A percentile compares a stretch with the other conserved stretches of the same genome.
Evolutionary conservation across 768 basidiomycete species (phyloP).

Genomic region (Tylopilus sp.): DNA sequence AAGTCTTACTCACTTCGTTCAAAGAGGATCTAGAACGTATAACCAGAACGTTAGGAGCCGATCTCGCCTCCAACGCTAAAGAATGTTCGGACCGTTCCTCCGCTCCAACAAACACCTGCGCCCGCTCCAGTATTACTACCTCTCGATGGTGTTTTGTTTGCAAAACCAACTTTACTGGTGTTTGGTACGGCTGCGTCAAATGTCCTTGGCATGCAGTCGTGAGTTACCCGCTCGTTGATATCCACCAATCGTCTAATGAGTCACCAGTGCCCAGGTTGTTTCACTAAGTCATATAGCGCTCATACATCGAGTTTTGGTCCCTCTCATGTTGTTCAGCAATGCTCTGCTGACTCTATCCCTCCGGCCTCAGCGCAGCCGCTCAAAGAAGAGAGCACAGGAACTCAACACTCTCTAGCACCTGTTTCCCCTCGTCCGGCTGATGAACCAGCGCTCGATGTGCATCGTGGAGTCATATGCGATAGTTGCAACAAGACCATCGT

Average conservation of each 20-base stretch:
- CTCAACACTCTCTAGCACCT: neutral
- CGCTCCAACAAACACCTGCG: neutral
- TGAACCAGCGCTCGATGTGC: conserved; percentile 32
- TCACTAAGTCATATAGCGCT: conserved; percentile 23
- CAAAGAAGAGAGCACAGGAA: neutral
- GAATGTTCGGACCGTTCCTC: neutral
- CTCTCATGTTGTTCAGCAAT: conserved; percentile 26
- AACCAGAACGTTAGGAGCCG: conserved; percentile 32
- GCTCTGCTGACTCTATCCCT: neutral
- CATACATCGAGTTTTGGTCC: conserved; percentile 33
- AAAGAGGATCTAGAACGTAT: conserved; percentile 50
- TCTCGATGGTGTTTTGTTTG: conserved; percentile 31
- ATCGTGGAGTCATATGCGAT: conserved; percentile 65
- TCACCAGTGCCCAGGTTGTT: conserved; percentile 26
- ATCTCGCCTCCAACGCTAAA: neutral
- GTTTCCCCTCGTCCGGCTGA: neutral
- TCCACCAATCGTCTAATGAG: neutral
- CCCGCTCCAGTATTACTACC: neutral
- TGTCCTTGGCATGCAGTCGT: conserved; percentile 32
- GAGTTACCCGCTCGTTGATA: conserved; percentile 7
- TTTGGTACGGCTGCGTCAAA: conserved; percentile 32
- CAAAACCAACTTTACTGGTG: conserved; percentile 21
- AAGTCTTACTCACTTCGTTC: conserved; percentile 46
- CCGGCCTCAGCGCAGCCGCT: neutral
- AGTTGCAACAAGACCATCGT: conserved; percentile 51